phyloP scores from a whole-genome alignment of 1,284 basidiomycete species.

The Puccinia coronata region DNA sequence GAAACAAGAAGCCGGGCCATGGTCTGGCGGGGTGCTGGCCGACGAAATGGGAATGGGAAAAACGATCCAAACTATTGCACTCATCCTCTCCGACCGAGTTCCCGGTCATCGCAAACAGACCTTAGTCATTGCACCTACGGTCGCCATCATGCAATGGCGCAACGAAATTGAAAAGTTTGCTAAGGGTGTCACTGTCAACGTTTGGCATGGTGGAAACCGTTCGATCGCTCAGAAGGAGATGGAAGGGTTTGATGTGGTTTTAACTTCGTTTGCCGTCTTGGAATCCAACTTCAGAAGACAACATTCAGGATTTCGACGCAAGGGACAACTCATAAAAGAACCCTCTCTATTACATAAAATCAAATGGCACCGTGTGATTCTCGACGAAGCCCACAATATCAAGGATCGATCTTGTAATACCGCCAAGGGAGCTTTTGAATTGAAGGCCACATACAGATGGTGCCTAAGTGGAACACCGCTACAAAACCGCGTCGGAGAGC shows the following conservation, averaged over 20 bases:
- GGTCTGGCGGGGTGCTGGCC: slow-evolving; percentile 83
- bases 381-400: slow-evolving; percentile 96
- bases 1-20: slow-evolving; percentile 82
- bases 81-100: slow-evolving; percentile 46
- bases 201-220: slow-evolving; percentile 83
- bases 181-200: slow-evolving; percentile 65
- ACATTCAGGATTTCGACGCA: slow-evolving; percentile 83
- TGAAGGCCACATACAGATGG: slow-evolving; percentile 82
- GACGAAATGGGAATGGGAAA: slow-evolving; percentile 50
- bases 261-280: slow-evolving; percentile 68
- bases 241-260: slow-evolving; percentile 78
- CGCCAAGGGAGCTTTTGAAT: slow-evolving; percentile 89
- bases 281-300: slow-evolving; percentile 93
- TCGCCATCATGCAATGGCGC: slow-evolving; percentile 98
- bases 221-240: slow-evolving; percentile 67
- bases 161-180: slow-evolving; percentile 77
- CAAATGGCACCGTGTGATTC: slow-evolving; percentile 70
- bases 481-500: slow-evolving; percentile 76
- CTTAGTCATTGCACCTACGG: slow-evolving; percentile 63
- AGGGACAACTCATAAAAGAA: slow-evolving; percentile 82
- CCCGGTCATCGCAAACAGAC: slow-evolving; percentile 47
- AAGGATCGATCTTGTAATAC: slow-evolving; percentile 88
- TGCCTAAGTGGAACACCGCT: slow-evolving; percentile 97
- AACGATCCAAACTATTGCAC: slow-evolving; percentile 49
- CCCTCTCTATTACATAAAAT: slow-evolving; percentile 81